Conservation (phyloP, 2,329 filamentous ascomycete genomes). For the Diaporthe aspalathi region DNA sequence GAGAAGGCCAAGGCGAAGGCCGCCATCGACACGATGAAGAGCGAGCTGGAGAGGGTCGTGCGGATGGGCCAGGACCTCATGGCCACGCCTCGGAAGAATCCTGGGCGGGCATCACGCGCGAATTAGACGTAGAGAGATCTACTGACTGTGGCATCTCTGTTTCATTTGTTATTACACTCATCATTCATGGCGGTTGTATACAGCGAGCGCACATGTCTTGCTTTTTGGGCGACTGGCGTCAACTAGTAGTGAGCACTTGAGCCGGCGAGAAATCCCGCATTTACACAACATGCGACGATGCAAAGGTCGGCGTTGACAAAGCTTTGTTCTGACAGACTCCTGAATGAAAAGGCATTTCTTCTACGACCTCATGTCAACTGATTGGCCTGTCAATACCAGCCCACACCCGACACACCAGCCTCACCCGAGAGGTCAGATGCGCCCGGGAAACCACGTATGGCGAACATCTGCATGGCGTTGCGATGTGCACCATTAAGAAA, state of each 20-base stretch:
- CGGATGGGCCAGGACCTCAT: constrained; percentile 60
- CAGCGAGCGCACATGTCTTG: background rate
- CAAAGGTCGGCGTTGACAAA: background rate
- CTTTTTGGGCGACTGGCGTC: background rate
- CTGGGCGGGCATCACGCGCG: background rate
- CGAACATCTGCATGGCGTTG: background rate
- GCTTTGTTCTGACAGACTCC: background rate
- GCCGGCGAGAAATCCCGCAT: background rate
- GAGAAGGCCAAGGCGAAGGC: constrained; percentile 55
- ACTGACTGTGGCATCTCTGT: background rate
- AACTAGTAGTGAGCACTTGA: too few species aligned
- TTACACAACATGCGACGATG: background rate
- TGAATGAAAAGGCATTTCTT: background rate
- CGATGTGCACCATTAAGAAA: background rate
- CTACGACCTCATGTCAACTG: too few species aligned
- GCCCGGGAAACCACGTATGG: background rate
- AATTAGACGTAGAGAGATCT: background rate
- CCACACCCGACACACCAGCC: too few species aligned
- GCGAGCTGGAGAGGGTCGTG: constrained; percentile 62
- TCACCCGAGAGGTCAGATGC: background rate
- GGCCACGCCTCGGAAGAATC: constrained; percentile 42
- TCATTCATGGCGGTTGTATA: background rate
- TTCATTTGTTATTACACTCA: constrained; percentile 7
- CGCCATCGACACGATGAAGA: constrained; percentile 62
- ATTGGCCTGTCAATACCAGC: background rate